These are phyloP conservation scores for Obelidium mucronatum DNA, from an alignment of 192 early-diverging fungal genomes.

Conservation along the genomic window DNA sequence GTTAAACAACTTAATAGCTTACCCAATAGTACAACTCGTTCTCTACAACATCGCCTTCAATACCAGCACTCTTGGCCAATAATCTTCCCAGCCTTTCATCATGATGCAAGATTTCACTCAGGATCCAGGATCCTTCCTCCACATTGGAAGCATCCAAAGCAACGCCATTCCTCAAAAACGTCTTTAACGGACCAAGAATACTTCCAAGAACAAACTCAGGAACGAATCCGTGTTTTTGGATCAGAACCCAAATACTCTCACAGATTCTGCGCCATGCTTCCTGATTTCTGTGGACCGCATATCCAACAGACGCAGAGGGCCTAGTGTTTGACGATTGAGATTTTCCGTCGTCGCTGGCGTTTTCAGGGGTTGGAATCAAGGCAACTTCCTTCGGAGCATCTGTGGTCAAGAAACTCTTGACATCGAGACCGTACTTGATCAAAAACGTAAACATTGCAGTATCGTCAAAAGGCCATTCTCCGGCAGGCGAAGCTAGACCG, in stretches of 20 bases:
- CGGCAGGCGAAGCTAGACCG: not conserved
- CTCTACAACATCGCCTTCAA: constrained; percentile 5
- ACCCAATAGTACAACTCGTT: constrained; percentile 37
- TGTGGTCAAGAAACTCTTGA: not conserved
- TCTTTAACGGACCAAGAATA: not conserved
- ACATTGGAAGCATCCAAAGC: not conserved
- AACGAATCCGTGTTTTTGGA: constrained; percentile 14
- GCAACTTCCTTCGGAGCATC: constrained; percentile 18
- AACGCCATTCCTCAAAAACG: not conserved
- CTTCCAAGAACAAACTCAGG: constrained; percentile 22
- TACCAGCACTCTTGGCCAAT: constrained; percentile 7
- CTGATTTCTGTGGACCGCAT: not conserved
- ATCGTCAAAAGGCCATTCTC: constrained; percentile 33
- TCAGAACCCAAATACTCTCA: constrained; percentile 15
- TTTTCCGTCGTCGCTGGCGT: not conserved
- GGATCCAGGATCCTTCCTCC: constrained; percentile 9
- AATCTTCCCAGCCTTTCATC: constrained; percentile 22
- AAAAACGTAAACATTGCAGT: constrained; percentile 26
- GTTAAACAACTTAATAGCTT: constrained; percentile 2
- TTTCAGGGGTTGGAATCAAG: not conserved
- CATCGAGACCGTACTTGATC: constrained; percentile 12
- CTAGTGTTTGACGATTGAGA: not conserved
- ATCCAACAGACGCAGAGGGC: not conserved
- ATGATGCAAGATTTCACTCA: constrained; percentile 27
- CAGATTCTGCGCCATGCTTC: constrained; percentile 30